Evolutionary conservation across 148 eudicot genomes (phyloP).

Genomic region (Amaranthus cruentus): DNA sequence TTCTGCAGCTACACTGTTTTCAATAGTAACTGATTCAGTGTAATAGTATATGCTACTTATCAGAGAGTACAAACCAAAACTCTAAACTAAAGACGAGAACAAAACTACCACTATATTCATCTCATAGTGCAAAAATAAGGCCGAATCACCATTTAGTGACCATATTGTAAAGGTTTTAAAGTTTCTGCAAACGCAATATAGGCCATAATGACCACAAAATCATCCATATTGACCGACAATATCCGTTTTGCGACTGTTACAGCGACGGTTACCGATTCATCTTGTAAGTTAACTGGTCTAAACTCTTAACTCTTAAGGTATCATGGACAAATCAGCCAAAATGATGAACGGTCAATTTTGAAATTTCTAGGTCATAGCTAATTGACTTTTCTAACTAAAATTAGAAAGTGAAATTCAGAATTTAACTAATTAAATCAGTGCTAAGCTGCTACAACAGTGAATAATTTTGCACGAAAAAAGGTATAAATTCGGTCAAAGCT

Average conservation of each 20-base stretch:
- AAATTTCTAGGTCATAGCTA: not conserved
- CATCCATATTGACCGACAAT: no score
- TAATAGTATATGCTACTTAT: not conserved
- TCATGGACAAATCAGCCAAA: not conserved
- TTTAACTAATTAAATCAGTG: not conserved
- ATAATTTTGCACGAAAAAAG: not conserved
- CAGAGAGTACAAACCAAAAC: no score
- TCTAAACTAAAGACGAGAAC: not conserved
- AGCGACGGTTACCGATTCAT: no score
- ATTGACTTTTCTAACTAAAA: not conserved
- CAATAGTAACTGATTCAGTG: not conserved
- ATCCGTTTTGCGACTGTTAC: no score
- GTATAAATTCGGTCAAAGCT: not conserved
- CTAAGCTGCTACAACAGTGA: not conserved
- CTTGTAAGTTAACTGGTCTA: no score
- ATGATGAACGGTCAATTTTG: not conserved
- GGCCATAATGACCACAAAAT: not conserved
- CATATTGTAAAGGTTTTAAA: no score
- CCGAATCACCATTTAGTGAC: no score
- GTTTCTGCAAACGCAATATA: no score
- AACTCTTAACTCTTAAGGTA: no score
- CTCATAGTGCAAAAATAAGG: no score
- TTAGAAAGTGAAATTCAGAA: not conserved
- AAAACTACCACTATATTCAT: not conserved
- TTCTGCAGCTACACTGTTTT: conserved; percentile 64